phyloP scores from a whole-genome alignment of 768 basidiomycete genomes.

The Amanita pseudoporphyria region DNA sequence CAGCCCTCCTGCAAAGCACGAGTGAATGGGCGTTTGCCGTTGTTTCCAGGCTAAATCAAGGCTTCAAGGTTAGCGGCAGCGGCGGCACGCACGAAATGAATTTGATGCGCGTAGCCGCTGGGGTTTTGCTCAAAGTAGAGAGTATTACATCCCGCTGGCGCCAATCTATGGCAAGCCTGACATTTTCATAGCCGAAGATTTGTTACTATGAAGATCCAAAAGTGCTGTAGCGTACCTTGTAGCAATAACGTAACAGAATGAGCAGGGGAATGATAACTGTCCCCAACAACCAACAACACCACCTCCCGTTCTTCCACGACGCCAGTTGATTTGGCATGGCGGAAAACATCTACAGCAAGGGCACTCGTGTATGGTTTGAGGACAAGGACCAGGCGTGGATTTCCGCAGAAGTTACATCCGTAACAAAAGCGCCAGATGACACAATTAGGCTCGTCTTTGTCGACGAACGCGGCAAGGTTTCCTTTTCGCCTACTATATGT shows the following conservation, averaged over 20 bases:
- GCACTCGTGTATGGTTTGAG: constrained; percentile 86
- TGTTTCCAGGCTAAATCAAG: constrained; percentile 56
- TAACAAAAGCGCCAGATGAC: constrained; percentile 58
- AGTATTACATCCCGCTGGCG: not conserved
- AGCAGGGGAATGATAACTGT: not conserved
- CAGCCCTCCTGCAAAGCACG: constrained; percentile 54
- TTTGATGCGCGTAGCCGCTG: constrained; percentile 63
- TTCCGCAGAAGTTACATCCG: constrained; percentile 71
- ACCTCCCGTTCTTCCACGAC: constrained; percentile 13
- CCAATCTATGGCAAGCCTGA: not conserved
- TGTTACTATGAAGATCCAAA: too few relatives aligned
- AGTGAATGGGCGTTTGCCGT: constrained; percentile 77
- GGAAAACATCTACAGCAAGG: constrained; percentile 88
- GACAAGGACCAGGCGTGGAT: constrained; percentile 95
- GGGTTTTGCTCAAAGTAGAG: constrained; percentile 74
- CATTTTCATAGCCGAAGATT: not conserved
- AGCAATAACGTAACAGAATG: not conserved
- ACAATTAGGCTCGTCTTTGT: constrained; percentile 75
- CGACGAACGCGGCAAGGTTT: constrained; percentile 81
- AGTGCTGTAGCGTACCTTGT: too few relatives aligned
- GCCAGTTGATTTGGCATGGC: constrained; percentile 42
- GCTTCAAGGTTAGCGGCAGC: constrained; percentile 47
- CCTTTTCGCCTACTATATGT: constrained; percentile 9
- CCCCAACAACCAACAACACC: constrained; percentile 3
- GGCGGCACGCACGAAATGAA: constrained; percentile 58